Evolutionary conservation across 1,139 yeast genomes (phyloP), one percentile per base, ranked within the genome.

Genomic region (Nakaseomyces nivariensis): DNA sequence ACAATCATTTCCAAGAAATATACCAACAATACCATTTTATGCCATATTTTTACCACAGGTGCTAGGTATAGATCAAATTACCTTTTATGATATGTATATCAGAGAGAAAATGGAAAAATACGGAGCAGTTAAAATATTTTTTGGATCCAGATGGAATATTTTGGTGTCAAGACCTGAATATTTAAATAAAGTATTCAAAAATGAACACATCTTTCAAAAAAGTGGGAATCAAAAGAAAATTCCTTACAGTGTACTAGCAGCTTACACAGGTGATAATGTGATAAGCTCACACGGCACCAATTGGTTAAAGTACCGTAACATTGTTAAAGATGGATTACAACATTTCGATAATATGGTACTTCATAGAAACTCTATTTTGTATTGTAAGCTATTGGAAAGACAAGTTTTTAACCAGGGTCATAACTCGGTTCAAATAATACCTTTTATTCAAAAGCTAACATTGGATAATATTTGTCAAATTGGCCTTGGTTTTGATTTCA

Each of bases 101-200:
- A 70, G 69, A 54, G 68, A 63, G 36, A 71, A 70, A 45, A 63
- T 73, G 56, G 79, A 69, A 55, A 70, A 66, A 58, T 67, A 75
- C 57, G 85, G 85, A 0, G 83, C 83, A 0, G 85, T 76, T 0
- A 79, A 79, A 57, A 69, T 79, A 7, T 80, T 75, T 58, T 80
- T 79, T 68, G 85, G 80, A 4, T 77, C 82, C 1, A 70, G 82
- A 51, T 80, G 85, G 85, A 80, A 80, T 56, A 73, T 79, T 17
- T 59, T 80, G 40, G 77, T 79, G 0, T 69, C 78, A 1, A 70
- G 62, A 48, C 84, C 84, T 1, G 73, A 74, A 37, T 72, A 64
- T 50, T 63, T 80, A 50, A 61, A 66, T 6, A 75, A 76, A 50
- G 59, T 80, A 4, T 72, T 79, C 53, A 74, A 70, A 55, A 70